These are phyloP conservation scores for Scopulariopsis brevicaulis DNA, from an alignment of 2,329 filamentous ascomycete genomes.

Conservation along the genomic window DNA sequence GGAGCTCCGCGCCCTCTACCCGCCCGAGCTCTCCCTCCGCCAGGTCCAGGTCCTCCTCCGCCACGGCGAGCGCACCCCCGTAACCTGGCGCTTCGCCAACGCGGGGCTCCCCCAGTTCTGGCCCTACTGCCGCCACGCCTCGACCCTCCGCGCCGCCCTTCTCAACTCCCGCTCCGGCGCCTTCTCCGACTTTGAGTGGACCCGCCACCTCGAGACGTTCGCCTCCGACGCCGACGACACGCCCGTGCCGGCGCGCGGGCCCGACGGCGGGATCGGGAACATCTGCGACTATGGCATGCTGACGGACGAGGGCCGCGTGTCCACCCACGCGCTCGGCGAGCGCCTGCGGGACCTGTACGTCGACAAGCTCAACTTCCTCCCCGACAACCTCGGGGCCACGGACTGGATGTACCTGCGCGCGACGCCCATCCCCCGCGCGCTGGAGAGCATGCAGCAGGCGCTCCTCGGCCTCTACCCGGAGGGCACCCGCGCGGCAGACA, in stretches of 20 bases:
- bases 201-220: conserved; percentile 75
- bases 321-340: conserved; percentile 57
- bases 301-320: conserved; percentile 63
- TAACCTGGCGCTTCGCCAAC: conserved; percentile 81
- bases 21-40: conserved; percentile 66
- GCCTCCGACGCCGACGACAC: conserved; percentile 56
- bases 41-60: conserved; percentile 80
- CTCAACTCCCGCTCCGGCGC: conserved; percentile 21
- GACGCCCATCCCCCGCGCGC: conserved; percentile 62
- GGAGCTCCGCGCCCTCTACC: conserved; percentile 75
- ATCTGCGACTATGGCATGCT: conserved; percentile 73
- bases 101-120: conserved; percentile 58
- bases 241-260: conserved; percentile 58
- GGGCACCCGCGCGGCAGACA: conserved; percentile 26
- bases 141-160: conserved; percentile 49
- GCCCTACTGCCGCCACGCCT: conserved; percentile 80
- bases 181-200: conserved; percentile 43
- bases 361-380: conserved; percentile 63
- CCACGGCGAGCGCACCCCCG: conserved; percentile 73
- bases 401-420: conserved; percentile 61
- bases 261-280: conserved; percentile 58
- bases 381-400: conserved; percentile 33
- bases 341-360: conserved; percentile 64
- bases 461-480: conserved; percentile 66
- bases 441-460: conserved; percentile 67